Conservation (phyloP, 352 stramenopile genomes). For the Phytophthora boehmeriae region DNA sequence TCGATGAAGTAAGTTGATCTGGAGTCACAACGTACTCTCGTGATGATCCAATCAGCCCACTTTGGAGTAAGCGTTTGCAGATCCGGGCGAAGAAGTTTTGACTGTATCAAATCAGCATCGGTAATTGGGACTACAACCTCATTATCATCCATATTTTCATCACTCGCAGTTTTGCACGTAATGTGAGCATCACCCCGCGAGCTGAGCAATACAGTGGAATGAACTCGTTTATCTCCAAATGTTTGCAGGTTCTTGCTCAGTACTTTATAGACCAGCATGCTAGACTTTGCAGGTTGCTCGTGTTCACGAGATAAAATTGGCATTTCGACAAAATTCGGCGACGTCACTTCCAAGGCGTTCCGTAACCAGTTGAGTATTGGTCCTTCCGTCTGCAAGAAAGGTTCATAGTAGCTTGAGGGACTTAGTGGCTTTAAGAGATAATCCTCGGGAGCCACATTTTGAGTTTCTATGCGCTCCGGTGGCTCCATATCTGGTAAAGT, state of each 20-base stretch:
- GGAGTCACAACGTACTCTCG: constrained; percentile 29
- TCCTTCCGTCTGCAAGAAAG: constrained; percentile 30
- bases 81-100: constrained; percentile 34
- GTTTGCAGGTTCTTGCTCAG: constrained; percentile 46
- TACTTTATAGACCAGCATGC: constrained; percentile 43
- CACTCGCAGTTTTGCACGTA: constrained; percentile 28
- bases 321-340: neutral
- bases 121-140: constrained; percentile 23
- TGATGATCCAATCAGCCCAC: constrained; percentile 49
- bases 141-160: neutral
- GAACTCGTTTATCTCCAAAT: constrained; percentile 15
- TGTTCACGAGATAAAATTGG: neutral
- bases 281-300: neutral
- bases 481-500: neutral
- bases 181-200: constrained; percentile 35
- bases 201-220: constrained; percentile 45
- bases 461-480: neutral
- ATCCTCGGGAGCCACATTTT: neutral
- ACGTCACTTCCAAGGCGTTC: constrained; percentile 12
- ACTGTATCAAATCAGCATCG: constrained; percentile 24
- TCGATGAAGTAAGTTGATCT: constrained; percentile 31
- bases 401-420: constrained; percentile 20
- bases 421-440: constrained; percentile 21
- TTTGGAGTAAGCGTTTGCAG: constrained; percentile 37
- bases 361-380: constrained; percentile 26